phyloP scores from a whole-genome alignment of 1,284 basidiomycete species.

The Microbotryomycetes sp. region DNA sequence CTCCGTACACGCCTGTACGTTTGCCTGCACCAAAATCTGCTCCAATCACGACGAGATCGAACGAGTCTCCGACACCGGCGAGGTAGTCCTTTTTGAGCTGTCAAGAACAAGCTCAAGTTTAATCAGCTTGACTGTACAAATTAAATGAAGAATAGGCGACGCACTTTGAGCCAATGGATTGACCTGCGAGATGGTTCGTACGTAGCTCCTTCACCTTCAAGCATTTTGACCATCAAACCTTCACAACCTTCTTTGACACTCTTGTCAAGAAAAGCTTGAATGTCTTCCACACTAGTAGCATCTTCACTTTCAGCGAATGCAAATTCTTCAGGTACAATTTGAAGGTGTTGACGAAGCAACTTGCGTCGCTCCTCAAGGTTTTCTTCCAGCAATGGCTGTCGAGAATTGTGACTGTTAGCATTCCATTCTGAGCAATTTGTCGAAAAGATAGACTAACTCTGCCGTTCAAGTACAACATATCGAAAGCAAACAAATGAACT shows the following conservation, averaged over 20 bases:
- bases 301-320: constrained; percentile 88
- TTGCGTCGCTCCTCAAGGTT: constrained; percentile 66
- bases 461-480: constrained; percentile 89
- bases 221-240: constrained; percentile 99
- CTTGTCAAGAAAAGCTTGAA: constrained; percentile 88
- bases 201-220: constrained; percentile 79
- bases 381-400: constrained; percentile 47
- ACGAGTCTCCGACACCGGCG: constrained; percentile 92
- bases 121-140: not conserved
- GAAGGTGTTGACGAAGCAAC: constrained; percentile 72
- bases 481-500: constrained; percentile 93
- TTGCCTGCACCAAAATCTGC: constrained; percentile 97
- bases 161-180: constrained; percentile 96
- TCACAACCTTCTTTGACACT: constrained; percentile 98
- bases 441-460: constrained; percentile 53
- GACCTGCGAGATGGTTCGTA: constrained; percentile 93
- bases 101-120: not conserved
- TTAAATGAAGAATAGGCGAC: constrained; percentile 14
- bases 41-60: constrained; percentile 94
- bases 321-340: constrained; percentile 79
- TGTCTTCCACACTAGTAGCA: constrained; percentile 82
- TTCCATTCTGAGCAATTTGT: not conserved
- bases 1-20: constrained; percentile 91
- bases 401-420: constrained; percentile 11
- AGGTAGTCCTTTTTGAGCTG: constrained; percentile 97